Evolutionary conservation across 1,284 basidiomycete genomes (phyloP).

Genomic region (Cutaneotrichosporon arboriforme): DNA sequence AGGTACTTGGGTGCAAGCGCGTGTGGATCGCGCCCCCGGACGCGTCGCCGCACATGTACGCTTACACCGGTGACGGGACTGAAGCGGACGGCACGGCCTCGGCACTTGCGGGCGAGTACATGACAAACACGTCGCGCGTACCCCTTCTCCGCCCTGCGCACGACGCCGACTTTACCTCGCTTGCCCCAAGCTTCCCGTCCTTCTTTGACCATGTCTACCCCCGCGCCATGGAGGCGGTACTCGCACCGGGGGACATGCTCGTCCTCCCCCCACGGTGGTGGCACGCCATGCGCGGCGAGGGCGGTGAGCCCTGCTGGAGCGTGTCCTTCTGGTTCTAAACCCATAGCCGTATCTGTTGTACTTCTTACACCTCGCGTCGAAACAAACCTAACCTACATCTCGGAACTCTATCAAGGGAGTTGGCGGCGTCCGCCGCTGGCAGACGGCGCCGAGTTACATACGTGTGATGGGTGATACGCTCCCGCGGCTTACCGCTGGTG

Average conservation of each 20-base stretch:
- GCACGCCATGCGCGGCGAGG: slow-evolving; percentile 82
- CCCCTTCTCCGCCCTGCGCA: slow-evolving; percentile 33
- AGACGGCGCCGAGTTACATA: no score
- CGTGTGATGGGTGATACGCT: not conserved
- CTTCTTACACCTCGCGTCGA: not conserved
- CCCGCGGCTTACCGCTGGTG: slow-evolving; percentile 8
- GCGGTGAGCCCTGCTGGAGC: slow-evolving; percentile 41
- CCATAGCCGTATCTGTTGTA: not conserved
- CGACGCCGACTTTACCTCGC: not conserved
- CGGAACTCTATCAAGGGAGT: not conserved
- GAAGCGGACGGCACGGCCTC: not conserved
- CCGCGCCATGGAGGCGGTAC: slow-evolving; percentile 58
- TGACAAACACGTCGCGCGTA: slow-evolving; percentile 49
- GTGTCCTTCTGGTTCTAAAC: slow-evolving; percentile 47
- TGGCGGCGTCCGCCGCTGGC: no score
- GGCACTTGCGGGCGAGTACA: slow-evolving; percentile 28
- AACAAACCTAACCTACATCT: slow-evolving; percentile 11
- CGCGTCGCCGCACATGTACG: slow-evolving; percentile 54
- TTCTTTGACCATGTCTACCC: slow-evolving; percentile 63
- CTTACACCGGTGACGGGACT: slow-evolving; percentile 38
- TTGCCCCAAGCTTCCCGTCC: slow-evolving; percentile 28
- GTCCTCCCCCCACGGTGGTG: slow-evolving; percentile 88
- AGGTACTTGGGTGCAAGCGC: slow-evolving; percentile 80
- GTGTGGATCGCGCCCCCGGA: slow-evolving; percentile 86
- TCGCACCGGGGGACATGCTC: slow-evolving; percentile 75